phyloP scores from a whole-genome alignment of 2,329 filamentous ascomycete genomes.

The Fusarium sp. region DNA sequence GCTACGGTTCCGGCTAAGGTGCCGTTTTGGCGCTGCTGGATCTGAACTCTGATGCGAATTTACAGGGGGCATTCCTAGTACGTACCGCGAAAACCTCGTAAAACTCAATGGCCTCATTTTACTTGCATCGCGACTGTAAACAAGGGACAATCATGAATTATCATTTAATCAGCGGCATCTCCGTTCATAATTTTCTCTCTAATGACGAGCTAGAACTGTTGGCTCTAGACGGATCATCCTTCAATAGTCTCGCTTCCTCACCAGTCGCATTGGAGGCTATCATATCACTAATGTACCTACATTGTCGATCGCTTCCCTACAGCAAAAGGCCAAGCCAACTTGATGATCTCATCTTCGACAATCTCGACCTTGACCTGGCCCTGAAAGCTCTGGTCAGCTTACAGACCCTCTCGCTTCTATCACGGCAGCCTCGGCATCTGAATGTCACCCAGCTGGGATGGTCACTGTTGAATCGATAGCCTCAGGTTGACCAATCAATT shows the following conservation, averaged over 20 bases:
- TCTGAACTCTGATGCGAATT: neutral
- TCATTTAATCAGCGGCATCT: neutral
- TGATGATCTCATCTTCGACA: neutral
- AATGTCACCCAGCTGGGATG: neutral
- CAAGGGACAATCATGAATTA: neutral
- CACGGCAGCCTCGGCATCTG: neutral
- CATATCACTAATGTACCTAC: neutral
- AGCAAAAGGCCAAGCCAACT: neutral
- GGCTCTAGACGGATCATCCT: neutral
- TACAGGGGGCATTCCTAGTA: neutral
- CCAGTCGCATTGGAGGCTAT: neutral
- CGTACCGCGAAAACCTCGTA: neutral
- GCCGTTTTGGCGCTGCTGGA: neutral
- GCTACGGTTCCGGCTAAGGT: neutral
- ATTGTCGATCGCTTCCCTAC: neutral
- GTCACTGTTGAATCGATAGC: neutral
- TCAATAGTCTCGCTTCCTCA: neutral
- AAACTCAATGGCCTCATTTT: neutral
- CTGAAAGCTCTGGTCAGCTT: neutral
- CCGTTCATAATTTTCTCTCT: neutral
- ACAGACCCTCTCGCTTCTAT: neutral
- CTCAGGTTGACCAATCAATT: neutral
- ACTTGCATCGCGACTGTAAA: neutral
- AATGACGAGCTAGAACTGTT: neutral
- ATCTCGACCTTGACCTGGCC: neutral